A percentile compares a stretch with the other conserved stretches of the same genome.
Conservation (phyloP, 331 rosid genomes). For the Rhamnella rubrinervis region DNA sequence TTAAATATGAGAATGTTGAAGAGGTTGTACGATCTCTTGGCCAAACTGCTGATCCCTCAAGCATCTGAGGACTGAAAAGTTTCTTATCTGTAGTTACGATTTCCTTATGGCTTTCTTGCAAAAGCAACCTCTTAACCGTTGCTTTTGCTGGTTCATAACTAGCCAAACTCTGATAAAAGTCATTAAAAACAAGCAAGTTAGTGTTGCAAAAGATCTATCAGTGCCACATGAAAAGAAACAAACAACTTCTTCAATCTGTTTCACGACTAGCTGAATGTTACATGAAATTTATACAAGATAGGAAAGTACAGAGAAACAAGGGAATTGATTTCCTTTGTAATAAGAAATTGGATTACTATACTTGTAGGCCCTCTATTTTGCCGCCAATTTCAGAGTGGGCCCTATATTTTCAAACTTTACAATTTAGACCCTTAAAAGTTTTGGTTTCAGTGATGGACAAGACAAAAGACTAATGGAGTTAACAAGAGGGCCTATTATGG, state of each 20-base stretch:
- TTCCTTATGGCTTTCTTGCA: slow-evolving; percentile 59
- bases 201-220: slow-evolving; percentile 8
- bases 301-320: too few relatives aligned
- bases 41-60: slow-evolving; percentile 35
- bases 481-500: too few relatives aligned
- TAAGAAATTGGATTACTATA: too few relatives aligned
- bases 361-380: too few relatives aligned
- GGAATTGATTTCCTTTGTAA: too few relatives aligned
- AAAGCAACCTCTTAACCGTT: slow-evolving; percentile 63
- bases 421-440: too few relatives aligned
- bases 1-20: slow-evolving; percentile 36
- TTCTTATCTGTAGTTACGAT: slow-evolving; percentile 35
- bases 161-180: slow-evolving; percentile 65
- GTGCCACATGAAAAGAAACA: neutral
- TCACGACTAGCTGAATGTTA: too few relatives aligned
- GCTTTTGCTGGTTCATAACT: slow-evolving; percentile 78
- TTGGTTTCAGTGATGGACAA: too few relatives aligned
- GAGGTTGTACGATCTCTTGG: slow-evolving; percentile 36
- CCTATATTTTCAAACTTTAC: too few relatives aligned
- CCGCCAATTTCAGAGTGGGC: too few relatives aligned
- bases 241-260: neutral
- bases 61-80: slow-evolving; percentile 28
- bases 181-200: slow-evolving; percentile 22
- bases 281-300: too few relatives aligned
- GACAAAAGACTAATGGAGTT: too few relatives aligned